These are phyloP conservation scores for Pseudocercospora fuligena DNA, from an alignment of 2,329 filamentous ascomycete species.

Conservation along the genomic window DNA sequence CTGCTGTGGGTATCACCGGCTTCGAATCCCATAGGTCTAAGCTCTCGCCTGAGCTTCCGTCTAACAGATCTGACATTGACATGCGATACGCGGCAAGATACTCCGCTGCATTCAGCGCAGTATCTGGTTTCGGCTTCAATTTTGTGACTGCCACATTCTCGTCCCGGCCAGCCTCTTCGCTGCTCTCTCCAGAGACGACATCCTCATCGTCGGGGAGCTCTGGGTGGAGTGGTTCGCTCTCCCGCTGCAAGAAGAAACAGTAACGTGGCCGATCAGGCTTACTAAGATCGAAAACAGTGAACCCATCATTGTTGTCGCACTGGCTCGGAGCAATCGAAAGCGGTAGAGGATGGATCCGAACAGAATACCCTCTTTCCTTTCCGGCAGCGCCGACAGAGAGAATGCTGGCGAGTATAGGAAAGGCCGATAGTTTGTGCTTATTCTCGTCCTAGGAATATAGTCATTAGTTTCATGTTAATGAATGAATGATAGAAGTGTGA, in stretches of 20 bases:
- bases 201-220: neutral
- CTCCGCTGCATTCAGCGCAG: neutral
- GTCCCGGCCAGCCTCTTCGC: neutral
- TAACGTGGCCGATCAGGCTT: slow-evolving; percentile 12
- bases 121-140: neutral
- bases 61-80: neutral
- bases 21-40: neutral
- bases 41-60: neutral
- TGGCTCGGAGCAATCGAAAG: neutral
- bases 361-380: neutral
- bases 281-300: slow-evolving; percentile 14
- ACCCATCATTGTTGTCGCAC: slow-evolving; percentile 18
- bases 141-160: neutral
- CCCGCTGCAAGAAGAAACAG: slow-evolving; percentile 1
- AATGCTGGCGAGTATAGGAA: neutral
- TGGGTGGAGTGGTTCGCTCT: neutral
- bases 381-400: neutral
- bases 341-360: neutral
- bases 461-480: neutral
- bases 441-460: neutral
- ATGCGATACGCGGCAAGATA: neutral
- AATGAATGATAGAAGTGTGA: too few species aligned
- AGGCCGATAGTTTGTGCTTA: neutral
- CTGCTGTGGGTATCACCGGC: neutral
- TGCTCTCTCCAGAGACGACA: neutral